Evolutionary conservation across 1,284 basidiomycete species (phyloP).

Genomic region (Stereum hirsutum): DNA sequence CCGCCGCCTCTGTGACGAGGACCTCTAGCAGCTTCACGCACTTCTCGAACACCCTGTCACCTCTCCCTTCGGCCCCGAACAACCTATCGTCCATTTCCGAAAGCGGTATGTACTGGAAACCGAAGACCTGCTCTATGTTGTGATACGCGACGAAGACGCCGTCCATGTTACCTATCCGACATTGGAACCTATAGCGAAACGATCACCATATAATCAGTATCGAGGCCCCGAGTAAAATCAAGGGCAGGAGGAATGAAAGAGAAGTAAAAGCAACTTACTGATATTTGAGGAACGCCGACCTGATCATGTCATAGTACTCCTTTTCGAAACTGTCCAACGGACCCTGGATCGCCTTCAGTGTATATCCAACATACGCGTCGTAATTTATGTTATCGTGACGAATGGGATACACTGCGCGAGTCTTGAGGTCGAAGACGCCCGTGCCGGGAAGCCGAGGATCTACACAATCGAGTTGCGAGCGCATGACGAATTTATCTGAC

Average conservation of each 20-base stretch:
- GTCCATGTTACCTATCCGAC: constrained; percentile 95
- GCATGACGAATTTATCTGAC: constrained; percentile 80
- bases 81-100: constrained; percentile 83
- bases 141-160: constrained; percentile 95
- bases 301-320: constrained; percentile 89
- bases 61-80: constrained; percentile 57
- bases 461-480: constrained; percentile 89
- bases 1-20: constrained; percentile 52
- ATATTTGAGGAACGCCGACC: constrained; percentile 94
- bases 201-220: neutral
- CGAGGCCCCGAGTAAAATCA: neutral
- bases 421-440: constrained; percentile 96
- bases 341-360: constrained; percentile 58
- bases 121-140: constrained; percentile 83
- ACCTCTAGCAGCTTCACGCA: constrained; percentile 70
- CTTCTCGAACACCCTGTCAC: constrained; percentile 72
- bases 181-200: constrained; percentile 84
- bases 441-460: constrained; percentile 79
- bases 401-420: constrained; percentile 80
- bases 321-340: constrained; percentile 71
- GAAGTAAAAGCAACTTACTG: constrained; percentile 34
- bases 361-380: constrained; percentile 74
- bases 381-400: constrained; percentile 85
- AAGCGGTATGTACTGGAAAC: constrained; percentile 90
- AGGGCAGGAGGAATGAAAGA: neutral